Conservation (phyloP, 495 filamentous ascomycete species). For the Penicillium roqueforti region DNA sequence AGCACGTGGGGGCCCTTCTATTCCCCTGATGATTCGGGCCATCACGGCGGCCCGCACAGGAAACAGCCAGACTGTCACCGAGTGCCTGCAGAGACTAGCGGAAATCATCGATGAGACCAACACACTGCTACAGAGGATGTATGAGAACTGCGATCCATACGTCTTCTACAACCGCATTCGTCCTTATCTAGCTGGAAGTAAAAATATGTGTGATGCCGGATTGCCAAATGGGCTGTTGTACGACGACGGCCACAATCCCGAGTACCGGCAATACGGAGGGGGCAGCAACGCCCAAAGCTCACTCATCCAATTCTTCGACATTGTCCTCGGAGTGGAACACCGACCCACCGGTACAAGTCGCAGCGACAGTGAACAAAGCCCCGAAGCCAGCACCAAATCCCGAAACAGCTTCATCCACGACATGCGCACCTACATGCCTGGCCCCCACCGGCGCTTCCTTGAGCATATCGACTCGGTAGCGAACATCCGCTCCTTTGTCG, state of each 20-base stretch:
- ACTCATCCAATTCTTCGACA: conserved; percentile 90
- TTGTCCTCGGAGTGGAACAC: conserved; percentile 87
- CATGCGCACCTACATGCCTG: conserved; percentile 97
- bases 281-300: conserved; percentile 96
- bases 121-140: conserved; percentile 71
- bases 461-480: conserved; percentile 72
- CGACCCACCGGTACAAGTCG: conserved; percentile 76
- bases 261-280: conserved; percentile 76
- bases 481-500: conserved; percentile 86
- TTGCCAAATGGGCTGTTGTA: conserved; percentile 84
- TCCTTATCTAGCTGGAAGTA: conserved; percentile 90
- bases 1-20: conserved; percentile 82
- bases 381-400: conserved; percentile 16
- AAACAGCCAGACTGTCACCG: conserved; percentile 66
- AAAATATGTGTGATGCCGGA: conserved; percentile 94
- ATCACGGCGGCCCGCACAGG: conserved; percentile 73
- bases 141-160: conserved; percentile 88
- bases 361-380: conserved; percentile 19
- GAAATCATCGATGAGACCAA: conserved; percentile 83
- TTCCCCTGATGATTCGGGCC: conserved; percentile 82
- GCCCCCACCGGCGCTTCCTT: conserved; percentile 83
- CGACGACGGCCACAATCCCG: conserved; percentile 64
- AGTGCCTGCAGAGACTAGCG: conserved; percentile 71
- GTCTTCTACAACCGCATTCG: conserved; percentile 93
- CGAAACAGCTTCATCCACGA: conserved; percentile 91